Evolutionary conservation across 176 grass and related monocot species (phyloP).

Genomic region (Phyllostachys edulis): DNA sequence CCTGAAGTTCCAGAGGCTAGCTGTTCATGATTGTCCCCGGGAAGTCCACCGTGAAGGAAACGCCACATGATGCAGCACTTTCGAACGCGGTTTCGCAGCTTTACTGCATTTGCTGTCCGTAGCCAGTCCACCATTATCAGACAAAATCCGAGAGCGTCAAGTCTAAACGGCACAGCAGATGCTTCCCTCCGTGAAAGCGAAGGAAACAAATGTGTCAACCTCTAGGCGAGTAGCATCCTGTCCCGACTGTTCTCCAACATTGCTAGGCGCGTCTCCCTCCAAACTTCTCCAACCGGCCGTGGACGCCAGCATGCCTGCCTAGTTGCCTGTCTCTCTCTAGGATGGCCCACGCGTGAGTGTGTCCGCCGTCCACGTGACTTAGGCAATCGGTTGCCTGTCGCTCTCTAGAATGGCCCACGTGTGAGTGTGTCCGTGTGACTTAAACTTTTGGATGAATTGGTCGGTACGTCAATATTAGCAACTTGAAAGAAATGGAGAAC

Average conservation of each 20-base stretch:
- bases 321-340: background rate
- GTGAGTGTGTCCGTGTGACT: too few species aligned
- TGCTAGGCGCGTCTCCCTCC: background rate
- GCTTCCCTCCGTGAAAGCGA: background rate
- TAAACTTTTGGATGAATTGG: too few species aligned
- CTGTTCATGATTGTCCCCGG: background rate
- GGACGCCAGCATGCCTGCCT: background rate
- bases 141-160: background rate
- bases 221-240: slow-evolving; percentile 26
- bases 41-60: background rate
- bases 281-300: background rate
- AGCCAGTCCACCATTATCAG: background rate
- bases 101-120: background rate
- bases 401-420: too few species aligned
- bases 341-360: too few species aligned
- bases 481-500: too few species aligned
- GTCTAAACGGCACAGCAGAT: background rate
- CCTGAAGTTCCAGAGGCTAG: background rate
- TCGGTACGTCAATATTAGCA: too few species aligned
- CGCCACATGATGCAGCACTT: background rate
- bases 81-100: background rate
- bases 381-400: too few species aligned
- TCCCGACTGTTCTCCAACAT: background rate
- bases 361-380: too few species aligned
- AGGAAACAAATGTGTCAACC: background rate